Evolutionary conservation across 345 rosid genomes (phyloP).

Genomic region (Hibiscus mutabilis): DNA sequence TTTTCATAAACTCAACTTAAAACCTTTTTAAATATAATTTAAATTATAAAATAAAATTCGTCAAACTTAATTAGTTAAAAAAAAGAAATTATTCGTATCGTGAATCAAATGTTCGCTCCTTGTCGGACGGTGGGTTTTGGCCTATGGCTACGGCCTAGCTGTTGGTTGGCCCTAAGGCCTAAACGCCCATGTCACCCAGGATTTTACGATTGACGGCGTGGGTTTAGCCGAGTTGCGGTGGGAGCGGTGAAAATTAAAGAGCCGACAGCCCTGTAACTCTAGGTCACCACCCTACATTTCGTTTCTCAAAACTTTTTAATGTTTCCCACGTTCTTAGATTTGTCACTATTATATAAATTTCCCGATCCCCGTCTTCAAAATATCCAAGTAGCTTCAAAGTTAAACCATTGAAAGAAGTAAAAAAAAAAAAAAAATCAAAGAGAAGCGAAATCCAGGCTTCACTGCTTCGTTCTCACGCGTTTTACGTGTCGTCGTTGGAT

Average conservation of each 20-base stretch:
- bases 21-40: too few species aligned
- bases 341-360: neutral
- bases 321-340: neutral
- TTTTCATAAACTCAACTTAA: too few species aligned
- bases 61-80: too few species aligned
- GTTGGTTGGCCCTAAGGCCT: too few species aligned
- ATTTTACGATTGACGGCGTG: neutral
- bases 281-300: neutral
- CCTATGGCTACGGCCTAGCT: too few species aligned
- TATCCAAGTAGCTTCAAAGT: neutral
- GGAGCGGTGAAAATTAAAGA: neutral
- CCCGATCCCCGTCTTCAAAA: neutral
- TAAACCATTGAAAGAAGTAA: neutral
- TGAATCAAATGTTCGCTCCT: too few species aligned
- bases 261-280: neutral
- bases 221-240: neutral
- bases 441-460: neutral
- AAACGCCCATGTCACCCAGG: too few species aligned
- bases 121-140: too few species aligned
- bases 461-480: slow-evolving; percentile 1
- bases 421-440: neutral
- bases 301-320: too few species aligned
- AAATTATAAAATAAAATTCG: too few species aligned
- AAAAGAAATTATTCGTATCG: too few species aligned
- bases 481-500: neutral